Percentiles rank a stretch among this genome's conserved stretches.
These are phyloP conservation scores for Eucalyptus marginata DNA, from an alignment of 345 rosid genomes.

Conservation along the genomic window DNA sequence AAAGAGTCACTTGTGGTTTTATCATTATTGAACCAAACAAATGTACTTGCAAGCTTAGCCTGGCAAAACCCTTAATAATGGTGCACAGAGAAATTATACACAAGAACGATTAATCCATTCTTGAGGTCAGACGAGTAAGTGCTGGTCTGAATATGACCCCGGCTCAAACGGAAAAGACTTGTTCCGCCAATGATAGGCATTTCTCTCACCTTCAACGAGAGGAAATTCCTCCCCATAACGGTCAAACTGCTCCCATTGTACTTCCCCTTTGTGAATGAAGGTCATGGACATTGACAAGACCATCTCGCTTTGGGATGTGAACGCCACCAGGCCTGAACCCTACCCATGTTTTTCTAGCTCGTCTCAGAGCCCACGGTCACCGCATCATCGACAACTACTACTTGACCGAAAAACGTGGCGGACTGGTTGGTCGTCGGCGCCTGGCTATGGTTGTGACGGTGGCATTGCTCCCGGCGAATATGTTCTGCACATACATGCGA, in stretches of 20 bases:
- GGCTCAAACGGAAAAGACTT: not conserved
- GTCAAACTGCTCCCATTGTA: not conserved
- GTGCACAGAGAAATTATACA: not conserved
- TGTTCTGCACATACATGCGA: slow-evolving; percentile 2
- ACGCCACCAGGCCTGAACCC: not conserved
- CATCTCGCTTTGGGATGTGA: not conserved
- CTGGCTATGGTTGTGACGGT: not conserved
- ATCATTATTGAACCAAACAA: not conserved
- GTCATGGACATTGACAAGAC: not conserved
- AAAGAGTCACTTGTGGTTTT: not conserved
- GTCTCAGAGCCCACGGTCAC: not conserved
- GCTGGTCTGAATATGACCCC: not conserved
- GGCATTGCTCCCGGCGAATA: not conserved
- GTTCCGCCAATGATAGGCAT: not conserved
- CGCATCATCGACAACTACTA: not conserved
- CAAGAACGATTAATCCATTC: not conserved
- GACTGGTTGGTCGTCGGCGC: not conserved
- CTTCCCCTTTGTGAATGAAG: not conserved
- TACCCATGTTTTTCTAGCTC: not conserved
- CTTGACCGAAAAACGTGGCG: not conserved
- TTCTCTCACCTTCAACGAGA: not conserved
- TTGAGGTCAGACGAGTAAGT: not conserved
- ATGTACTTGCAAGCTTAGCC: not conserved
- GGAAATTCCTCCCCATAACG: not conserved
- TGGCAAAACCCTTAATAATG: not conserved